These are phyloP conservation scores for Cutaneotrichosporon mucoides DNA, from an alignment of 1,284 basidiomycete species.

Conservation along the genomic window DNA sequence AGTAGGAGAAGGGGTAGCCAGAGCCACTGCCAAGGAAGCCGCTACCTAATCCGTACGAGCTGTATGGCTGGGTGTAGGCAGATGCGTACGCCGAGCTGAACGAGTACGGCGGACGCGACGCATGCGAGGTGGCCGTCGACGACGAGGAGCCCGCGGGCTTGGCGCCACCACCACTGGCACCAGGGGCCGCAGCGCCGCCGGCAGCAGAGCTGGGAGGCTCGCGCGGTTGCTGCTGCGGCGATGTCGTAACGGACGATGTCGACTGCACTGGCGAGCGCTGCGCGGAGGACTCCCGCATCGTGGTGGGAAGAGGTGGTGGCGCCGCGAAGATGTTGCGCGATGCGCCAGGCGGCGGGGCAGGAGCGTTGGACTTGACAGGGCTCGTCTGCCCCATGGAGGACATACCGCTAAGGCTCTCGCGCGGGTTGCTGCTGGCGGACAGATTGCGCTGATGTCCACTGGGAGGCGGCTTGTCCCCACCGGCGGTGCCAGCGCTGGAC, in stretches of 20 bases:
- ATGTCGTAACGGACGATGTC: slow-evolving; percentile 6
- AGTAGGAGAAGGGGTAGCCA: slow-evolving; percentile 9
- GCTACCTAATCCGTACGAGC: slow-evolving; percentile 15
- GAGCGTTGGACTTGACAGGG: slow-evolving; percentile 10
- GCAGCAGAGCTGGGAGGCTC: slow-evolving; percentile 1
- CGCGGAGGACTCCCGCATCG: slow-evolving; percentile 10
- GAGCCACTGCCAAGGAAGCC: slow-evolving; percentile 10
- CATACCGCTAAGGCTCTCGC: slow-evolving; percentile 10
- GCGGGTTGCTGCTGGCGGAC: slow-evolving; percentile 15
- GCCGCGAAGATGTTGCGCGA: slow-evolving; percentile 14
- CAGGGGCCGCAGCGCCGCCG: no score
- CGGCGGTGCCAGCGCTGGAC: slow-evolving; percentile 6
- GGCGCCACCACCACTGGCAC: neutral
- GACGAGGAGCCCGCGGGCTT: neutral
- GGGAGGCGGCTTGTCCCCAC: slow-evolving; percentile 3
- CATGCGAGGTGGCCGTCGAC: slow-evolving; percentile 6
- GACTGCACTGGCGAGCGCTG: slow-evolving; percentile 18
- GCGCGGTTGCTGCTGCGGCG: slow-evolving; percentile 12
- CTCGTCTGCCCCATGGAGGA: slow-evolving; percentile 15
- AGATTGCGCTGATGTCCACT: slow-evolving; percentile 15
- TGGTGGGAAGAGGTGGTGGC: slow-evolving; percentile 14
- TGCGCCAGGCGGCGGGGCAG: slow-evolving; percentile 5
- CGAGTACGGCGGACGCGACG: slow-evolving; percentile 18
- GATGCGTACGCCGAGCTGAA: slow-evolving; percentile 22
- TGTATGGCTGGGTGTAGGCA: slow-evolving; percentile 21